Evolutionary conservation across 345 rosid genomes (phyloP), one percentile per base, ranked within the genome.

Genomic region (Microcos paniculata): DNA sequence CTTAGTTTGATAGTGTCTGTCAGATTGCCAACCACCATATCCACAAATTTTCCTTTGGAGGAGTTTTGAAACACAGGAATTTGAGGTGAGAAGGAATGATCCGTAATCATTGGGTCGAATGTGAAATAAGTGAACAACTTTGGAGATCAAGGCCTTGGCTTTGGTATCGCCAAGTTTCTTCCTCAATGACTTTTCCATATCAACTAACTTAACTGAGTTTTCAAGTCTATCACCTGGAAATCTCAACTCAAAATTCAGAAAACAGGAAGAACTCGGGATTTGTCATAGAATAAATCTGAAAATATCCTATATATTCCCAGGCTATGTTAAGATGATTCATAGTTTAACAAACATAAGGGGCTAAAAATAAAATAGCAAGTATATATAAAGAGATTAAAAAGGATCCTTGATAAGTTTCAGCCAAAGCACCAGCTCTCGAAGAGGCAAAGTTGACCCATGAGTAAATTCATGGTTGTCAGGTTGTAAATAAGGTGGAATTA

Each of bases 391-490:
- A 70, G 45, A 49, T 4, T 35, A 35, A 51, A 46, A 23, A 16
- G 62, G 55, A 57, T 72, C 85, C 91, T 16, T 26, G 80, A 55
- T 76, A 31, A 8, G 88, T 84, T 76, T 70, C 78, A 19, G 58
- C 77, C 14, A 90, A 76, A 76, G 83, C 85, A 23, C 88, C 88
- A 46, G 86, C 91, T 21, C 85, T 87, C 0, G 35, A 87, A 0
- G 94, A 84, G 38, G 85, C 90, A 26, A 85, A 87, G 66, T 79
- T 88, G 2, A 78, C 83, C 33, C 91, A 31, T 62, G 63, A 76
- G 58, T 73, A n/a, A 62, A 78, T 14, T 75, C 62, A 45, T 76
- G 65, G 1, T 56, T 57, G 8, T 77, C 56, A 18, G 82, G 87
- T 48, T 75, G 76, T 14, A 82, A 75, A 73, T 80, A 86, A 12